Conservation (phyloP, 805 yeast species). For the Lipomyces starkeyi region DNA sequence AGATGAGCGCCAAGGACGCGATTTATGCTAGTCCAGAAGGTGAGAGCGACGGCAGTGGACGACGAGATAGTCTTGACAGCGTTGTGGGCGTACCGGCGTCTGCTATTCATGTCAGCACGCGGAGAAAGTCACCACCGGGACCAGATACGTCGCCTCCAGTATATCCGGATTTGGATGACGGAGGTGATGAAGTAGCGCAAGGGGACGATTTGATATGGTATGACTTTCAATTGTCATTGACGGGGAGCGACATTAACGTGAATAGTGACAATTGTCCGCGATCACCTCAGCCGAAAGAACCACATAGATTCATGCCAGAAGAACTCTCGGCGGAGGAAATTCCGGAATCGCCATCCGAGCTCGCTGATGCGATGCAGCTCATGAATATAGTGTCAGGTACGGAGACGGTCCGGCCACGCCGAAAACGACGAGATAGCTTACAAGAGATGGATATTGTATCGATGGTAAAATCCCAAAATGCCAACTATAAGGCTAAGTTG, state of each 20-base stretch:
- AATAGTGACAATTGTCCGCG: not conserved
- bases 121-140: constrained; percentile 25
- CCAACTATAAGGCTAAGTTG: constrained; percentile 25
- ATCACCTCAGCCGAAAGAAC: constrained; percentile 14
- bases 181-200: not conserved
- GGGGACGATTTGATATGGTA: not conserved
- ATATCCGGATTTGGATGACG: not conserved
- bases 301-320: constrained; percentile 19
- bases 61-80: not conserved
- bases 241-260: not conserved
- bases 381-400: constrained; percentile 10
- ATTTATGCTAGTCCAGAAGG: not conserved
- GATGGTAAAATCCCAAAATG: constrained; percentile 25
- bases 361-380: not conserved
- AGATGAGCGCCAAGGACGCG: constrained; percentile 14
- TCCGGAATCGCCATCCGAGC: constrained; percentile 22
- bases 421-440: constrained; percentile 34
- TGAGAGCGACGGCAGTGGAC: not conserved
- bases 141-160: not conserved
- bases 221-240: not conserved
- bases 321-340: constrained; percentile 22
- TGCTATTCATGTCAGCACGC: constrained; percentile 18
- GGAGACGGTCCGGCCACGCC: constrained; percentile 21
- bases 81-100: not conserved
- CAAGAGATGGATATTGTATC: constrained; percentile 35